These are phyloP conservation scores for Blepharisma stoltei DNA, from an alignment of 73 alveolate species.

Conservation along the genomic window DNA sequence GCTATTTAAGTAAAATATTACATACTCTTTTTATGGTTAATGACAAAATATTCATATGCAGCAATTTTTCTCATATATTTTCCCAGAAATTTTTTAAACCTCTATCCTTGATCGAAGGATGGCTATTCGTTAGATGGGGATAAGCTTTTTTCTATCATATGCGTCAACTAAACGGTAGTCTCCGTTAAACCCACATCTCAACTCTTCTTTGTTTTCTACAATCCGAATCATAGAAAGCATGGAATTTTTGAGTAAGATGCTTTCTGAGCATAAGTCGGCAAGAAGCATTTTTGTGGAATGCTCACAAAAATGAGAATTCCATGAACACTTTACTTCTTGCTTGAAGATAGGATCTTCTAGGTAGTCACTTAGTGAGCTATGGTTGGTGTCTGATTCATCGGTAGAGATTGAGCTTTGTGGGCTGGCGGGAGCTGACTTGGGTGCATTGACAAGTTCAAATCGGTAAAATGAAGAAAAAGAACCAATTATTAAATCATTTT, in stretches of 20 bases:
- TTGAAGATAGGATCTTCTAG: background rate
- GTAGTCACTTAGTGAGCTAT: background rate
- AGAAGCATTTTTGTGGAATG: background rate
- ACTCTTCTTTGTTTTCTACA: background rate
- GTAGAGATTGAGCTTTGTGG: background rate
- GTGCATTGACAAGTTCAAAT: background rate
- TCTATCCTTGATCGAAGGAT: no score
- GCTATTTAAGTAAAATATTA: no score
- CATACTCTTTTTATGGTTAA: no score
- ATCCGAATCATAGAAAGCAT: background rate
- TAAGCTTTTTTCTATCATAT: background rate
- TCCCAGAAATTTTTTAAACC: no score
- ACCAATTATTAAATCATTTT: background rate
- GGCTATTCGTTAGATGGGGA: no score
- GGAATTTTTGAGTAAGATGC: background rate
- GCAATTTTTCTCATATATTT: no score
- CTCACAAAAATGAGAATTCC: conserved; percentile 1
- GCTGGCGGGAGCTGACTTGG: background rate
- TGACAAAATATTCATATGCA: no score
- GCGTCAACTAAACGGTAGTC: background rate
- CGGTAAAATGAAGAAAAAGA: background rate
- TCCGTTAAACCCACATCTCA: background rate
- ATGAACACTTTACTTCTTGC: background rate
- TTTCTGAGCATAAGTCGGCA: background rate
- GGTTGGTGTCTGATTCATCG: background rate